Conservation (phyloP, 257 asterid species). For the Solanum ossicruentum region DNA sequence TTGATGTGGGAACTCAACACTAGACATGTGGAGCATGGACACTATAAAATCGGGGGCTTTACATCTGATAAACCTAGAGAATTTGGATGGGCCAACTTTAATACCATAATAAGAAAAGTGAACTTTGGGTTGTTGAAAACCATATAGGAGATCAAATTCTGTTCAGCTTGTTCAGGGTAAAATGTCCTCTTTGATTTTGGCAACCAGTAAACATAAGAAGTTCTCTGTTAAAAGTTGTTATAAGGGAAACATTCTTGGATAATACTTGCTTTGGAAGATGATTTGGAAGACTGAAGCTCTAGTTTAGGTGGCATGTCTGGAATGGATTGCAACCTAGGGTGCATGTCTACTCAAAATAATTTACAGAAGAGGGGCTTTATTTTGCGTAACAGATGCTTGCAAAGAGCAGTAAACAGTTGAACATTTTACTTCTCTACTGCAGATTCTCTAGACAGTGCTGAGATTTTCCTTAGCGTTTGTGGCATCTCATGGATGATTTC, state of each 20-base stretch:
- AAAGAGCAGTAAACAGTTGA: not conserved
- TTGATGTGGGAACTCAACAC: not conserved
- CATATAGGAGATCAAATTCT: not conserved
- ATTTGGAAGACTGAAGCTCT: not conserved
- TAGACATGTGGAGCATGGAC: not conserved
- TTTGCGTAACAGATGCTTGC: not conserved
- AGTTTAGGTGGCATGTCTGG: not conserved
- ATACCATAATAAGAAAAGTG: not conserved
- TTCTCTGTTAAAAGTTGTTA: not conserved
- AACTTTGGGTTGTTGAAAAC: not conserved
- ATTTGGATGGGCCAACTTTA: not conserved
- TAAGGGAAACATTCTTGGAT: not conserved
- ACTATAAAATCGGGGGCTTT: not conserved
- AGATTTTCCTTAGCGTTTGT: not conserved
- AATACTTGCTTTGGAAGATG: not conserved
- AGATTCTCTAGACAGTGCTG: not conserved
- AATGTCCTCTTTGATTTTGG: not conserved
- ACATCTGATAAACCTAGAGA: not conserved
- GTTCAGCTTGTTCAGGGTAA: not conserved
- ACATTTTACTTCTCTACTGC: not conserved
- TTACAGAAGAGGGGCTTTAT: not conserved
- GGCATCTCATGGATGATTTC: not conserved
- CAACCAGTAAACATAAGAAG: not conserved
- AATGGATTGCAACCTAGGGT: not conserved
- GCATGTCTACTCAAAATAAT: not conserved